phyloP scores from a whole-genome alignment of 1,139 yeast genomes.

The Sugiyamaella xylanicola region DNA sequence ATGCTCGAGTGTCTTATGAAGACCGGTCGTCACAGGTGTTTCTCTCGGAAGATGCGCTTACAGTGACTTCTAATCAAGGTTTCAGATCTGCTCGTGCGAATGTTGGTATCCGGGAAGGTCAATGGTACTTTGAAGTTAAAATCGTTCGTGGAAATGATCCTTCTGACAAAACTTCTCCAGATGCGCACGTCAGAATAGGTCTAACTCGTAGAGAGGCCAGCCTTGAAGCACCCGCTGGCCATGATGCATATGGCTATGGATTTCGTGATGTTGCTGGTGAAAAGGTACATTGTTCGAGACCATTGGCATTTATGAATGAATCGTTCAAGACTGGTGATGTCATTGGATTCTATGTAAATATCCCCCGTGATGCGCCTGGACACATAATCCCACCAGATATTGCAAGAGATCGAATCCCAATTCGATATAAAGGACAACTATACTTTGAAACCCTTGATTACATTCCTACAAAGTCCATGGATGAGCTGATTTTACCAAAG shows the following conservation, averaged over 20 bases:
- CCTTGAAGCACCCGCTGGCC: conserved; percentile 94
- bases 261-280: conserved; percentile 82
- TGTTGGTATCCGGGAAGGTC: conserved; percentile 76
- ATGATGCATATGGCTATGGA: conserved; percentile 93
- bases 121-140: conserved; percentile 74
- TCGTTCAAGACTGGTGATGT: conserved; percentile 77
- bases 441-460: conserved; percentile 89
- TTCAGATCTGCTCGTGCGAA: conserved; percentile 83
- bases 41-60: conserved; percentile 48
- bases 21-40: conserved; percentile 69
- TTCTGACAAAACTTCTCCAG: conserved; percentile 8
- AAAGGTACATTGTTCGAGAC: conserved; percentile 72
- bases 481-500: conserved; percentile 66
- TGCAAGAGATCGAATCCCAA: conserved; percentile 83
- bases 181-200: conserved; percentile 76
- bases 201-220: conserved; percentile 83
- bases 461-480: conserved; percentile 73
- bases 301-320: conserved; percentile 53
- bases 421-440: conserved; percentile 72
- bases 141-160: conserved; percentile 49
- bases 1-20: conserved; percentile 64
- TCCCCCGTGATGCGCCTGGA: conserved; percentile 51
- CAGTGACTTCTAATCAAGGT: conserved; percentile 62
- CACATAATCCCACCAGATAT: conserved; percentile 40
- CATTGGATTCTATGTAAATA: conserved; percentile 72